phyloP scores from a whole-genome alignment of 441 rosid genomes.

The Adansonia grandidieri region DNA sequence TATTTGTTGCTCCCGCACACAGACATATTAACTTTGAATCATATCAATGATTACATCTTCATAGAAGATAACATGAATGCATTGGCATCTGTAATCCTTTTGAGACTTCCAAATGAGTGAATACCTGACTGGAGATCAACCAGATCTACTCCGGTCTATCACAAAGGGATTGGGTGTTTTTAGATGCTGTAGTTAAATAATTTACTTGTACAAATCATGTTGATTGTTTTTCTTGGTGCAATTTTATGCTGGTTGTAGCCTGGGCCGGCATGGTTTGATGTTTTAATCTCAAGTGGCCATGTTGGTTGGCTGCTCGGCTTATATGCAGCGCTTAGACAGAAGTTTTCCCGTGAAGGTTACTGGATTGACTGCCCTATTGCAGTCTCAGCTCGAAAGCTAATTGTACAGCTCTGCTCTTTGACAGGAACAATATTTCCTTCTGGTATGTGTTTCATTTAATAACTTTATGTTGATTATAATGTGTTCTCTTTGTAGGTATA shows the following conservation, averaged over 20 bases:
- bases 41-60: slow-evolving; percentile 21
- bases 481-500: slow-evolving; percentile 9
- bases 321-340: slow-evolving; percentile 79
- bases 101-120: slow-evolving; percentile 16
- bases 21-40: neutral
- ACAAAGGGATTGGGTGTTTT: slow-evolving; percentile 9
- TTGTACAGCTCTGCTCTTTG: slow-evolving; percentile 89
- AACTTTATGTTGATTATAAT: slow-evolving; percentile 1
- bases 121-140: neutral
- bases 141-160: neutral
- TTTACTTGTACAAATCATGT: slow-evolving; percentile 21
- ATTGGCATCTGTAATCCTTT: neutral
- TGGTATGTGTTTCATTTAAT: slow-evolving; percentile 47
- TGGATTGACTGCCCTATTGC: slow-evolving; percentile 97
- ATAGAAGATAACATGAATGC: neutral
- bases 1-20: neutral
- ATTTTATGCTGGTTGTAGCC: slow-evolving; percentile 65
- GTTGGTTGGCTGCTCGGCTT: slow-evolving; percentile 80
- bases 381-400: slow-evolving; percentile 91
- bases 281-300: slow-evolving; percentile 88
- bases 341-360: slow-evolving; percentile 68
- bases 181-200: slow-evolving; percentile 22
- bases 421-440: slow-evolving; percentile 79
- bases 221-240: slow-evolving; percentile 23
- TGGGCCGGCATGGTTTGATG: slow-evolving; percentile 90